phyloP scores from a whole-genome alignment of 345 rosid genomes.

The Eucalyptus camaldulensis region DNA sequence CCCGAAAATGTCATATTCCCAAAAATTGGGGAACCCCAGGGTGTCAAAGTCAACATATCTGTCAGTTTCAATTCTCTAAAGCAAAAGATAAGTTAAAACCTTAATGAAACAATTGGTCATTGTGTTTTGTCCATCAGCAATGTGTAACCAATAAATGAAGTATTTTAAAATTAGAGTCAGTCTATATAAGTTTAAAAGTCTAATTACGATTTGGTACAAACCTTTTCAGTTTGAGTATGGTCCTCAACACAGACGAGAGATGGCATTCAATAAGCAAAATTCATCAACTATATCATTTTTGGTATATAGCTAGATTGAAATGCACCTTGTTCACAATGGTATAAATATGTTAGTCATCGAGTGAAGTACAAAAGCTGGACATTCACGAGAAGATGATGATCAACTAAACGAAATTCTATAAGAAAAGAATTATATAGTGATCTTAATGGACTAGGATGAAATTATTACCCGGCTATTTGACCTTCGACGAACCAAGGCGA shows the following conservation, averaged over 20 bases:
- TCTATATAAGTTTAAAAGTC: background rate
- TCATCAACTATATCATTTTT: background rate
- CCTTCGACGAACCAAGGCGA: too few species aligned
- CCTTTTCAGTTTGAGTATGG: background rate
- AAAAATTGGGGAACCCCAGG: background rate
- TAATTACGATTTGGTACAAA: background rate
- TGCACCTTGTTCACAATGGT: background rate
- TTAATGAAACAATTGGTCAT: background rate
- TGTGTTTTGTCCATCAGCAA: background rate
- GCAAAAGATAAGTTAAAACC: background rate
- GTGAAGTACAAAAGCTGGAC: background rate
- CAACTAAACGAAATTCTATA: background rate
- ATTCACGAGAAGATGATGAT: background rate
- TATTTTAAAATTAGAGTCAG: background rate
- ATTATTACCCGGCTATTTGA: too few species aligned
- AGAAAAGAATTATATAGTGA: background rate
- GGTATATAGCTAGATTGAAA: background rate
- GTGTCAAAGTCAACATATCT: background rate
- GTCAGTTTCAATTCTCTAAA: background rate
- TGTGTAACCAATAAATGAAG: background rate
- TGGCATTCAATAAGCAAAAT: background rate
- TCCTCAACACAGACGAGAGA: background rate
- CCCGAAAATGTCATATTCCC: background rate
- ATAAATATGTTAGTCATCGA: background rate
- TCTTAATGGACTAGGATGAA: too few species aligned